Evolutionary conservation across 805 yeast genomes (phyloP).

Genomic region (Metschnikowia vanudenii): DNA sequence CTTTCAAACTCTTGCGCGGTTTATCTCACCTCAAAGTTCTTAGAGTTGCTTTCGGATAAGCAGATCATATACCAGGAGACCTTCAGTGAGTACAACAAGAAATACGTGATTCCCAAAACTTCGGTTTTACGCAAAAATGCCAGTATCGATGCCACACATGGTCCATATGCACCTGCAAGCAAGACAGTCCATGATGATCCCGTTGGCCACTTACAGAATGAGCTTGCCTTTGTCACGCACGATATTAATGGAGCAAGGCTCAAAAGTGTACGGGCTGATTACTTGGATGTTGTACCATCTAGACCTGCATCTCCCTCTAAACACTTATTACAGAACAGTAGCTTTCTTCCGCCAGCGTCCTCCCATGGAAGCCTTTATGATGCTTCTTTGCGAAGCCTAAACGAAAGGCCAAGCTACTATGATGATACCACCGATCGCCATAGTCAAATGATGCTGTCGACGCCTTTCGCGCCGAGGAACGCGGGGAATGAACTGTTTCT

Average conservation of each 20-base stretch:
- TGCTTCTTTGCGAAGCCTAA: constrained; percentile 3
- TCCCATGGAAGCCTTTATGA: constrained; percentile 4
- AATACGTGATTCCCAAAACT: constrained; percentile 59
- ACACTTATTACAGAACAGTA: constrained; percentile 2
- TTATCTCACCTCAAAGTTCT: constrained; percentile 42
- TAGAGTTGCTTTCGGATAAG: constrained; percentile 53
- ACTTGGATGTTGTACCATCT: constrained; percentile 6
- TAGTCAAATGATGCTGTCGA: constrained; percentile 18
- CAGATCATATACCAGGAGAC: constrained; percentile 59
- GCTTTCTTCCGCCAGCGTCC: constrained; percentile 6
- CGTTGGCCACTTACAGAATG: constrained; percentile 22
- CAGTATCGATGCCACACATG: constrained; percentile 54
- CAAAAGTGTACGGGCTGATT: constrained; percentile 20
- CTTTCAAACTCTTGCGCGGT: constrained; percentile 35
- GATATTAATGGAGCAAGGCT: constrained; percentile 39
- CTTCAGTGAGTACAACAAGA: constrained; percentile 59
- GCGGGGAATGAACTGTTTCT: constrained; percentile 15
- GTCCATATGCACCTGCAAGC: constrained; percentile 30
- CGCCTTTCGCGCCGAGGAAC: constrained; percentile 16
- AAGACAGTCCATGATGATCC: constrained; percentile 23
- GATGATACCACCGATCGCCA: constrained; percentile 13
- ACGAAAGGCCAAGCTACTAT: constrained; percentile 8
- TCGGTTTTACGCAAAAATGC: constrained; percentile 56
- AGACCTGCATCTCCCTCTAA: constrained; percentile 16
- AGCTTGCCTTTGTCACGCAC: constrained; percentile 50